Conservation (phyloP, 1,284 basidiomycete genomes). For the Cutaneotrichosporon dermatis region DNA sequence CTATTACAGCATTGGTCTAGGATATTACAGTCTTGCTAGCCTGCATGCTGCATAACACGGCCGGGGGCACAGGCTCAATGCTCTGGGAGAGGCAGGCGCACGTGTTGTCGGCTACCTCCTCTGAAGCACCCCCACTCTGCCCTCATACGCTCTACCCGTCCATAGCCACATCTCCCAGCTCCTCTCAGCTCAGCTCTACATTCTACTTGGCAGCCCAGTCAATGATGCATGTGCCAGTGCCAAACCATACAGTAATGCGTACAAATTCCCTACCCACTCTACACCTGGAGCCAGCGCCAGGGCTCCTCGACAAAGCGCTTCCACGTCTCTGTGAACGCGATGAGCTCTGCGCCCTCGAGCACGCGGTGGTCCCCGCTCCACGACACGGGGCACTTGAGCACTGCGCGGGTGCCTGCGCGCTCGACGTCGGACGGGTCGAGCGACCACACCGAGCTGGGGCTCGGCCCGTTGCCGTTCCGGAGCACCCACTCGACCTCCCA, state of each 20-base stretch:
- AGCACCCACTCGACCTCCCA: conserved; percentile 53
- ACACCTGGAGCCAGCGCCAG: conserved; percentile 52
- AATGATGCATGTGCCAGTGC: too few relatives aligned
- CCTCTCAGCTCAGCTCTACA: neutral
- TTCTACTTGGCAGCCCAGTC: too few relatives aligned
- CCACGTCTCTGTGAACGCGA: conserved; percentile 86
- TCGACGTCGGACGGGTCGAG: conserved; percentile 51
- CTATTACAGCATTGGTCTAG: too few relatives aligned
- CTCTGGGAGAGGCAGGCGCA: too few relatives aligned
- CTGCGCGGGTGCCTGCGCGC: conserved; percentile 48
- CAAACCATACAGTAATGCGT: neutral
- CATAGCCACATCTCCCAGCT: neutral
- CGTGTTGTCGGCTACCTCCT: too few relatives aligned
- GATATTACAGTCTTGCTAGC: too few relatives aligned
- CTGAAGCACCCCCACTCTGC: too few relatives aligned
- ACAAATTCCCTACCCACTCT: neutral
- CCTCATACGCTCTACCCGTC: neutral
- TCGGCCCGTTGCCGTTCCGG: conserved; percentile 12
- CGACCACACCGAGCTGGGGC: conserved; percentile 59
- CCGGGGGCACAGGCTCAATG: too few relatives aligned
- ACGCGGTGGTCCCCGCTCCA: conserved; percentile 90
- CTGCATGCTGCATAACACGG: too few relatives aligned
- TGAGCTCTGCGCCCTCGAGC: conserved; percentile 81
- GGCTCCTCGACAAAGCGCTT: conserved; percentile 77
- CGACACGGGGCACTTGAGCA: conserved; percentile 69